These are phyloP conservation scores for Fonsecaea pugnacius DNA, from an alignment of 2,329 filamentous ascomycete species.

Conservation along the genomic window DNA sequence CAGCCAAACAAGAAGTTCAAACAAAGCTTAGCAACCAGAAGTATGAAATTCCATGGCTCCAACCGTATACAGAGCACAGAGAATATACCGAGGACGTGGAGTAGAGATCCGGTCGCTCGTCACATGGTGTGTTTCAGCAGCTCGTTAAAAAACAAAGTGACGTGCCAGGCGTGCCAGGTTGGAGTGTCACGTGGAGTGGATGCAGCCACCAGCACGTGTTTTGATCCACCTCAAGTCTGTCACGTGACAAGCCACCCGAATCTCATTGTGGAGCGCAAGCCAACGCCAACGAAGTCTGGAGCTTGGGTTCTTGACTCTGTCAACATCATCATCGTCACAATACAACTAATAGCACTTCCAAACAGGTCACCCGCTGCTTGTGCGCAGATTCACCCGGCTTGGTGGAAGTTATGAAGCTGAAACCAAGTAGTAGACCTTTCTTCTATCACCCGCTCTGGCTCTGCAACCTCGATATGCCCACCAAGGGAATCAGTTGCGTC, in stretches of 20 bases:
- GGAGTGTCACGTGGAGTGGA: background rate
- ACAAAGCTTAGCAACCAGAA: background rate
- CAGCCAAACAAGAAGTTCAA: background rate
- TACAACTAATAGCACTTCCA: background rate
- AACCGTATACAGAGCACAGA: background rate
- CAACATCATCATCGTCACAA: background rate
- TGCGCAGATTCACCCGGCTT: background rate
- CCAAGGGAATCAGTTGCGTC: background rate
- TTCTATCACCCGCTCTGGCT: background rate
- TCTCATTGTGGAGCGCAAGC: background rate
- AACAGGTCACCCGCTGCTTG: background rate
- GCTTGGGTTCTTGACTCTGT: background rate
- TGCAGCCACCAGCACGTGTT: background rate
- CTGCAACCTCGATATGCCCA: background rate
- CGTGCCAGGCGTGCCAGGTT: background rate
- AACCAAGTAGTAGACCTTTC: background rate
- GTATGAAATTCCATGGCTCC: background rate
- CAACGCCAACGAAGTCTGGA: background rate
- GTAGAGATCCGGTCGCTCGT: background rate
- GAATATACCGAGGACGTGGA: too few species aligned
- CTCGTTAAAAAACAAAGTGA: conserved; percentile 1
- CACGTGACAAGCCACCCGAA: background rate
- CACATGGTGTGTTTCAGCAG: conserved; percentile 1
- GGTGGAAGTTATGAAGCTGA: background rate
- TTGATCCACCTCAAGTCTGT: background rate